Evolutionary conservation across 2,329 filamentous ascomycete species (phyloP).

Genomic region (Alternaria sp.): DNA sequence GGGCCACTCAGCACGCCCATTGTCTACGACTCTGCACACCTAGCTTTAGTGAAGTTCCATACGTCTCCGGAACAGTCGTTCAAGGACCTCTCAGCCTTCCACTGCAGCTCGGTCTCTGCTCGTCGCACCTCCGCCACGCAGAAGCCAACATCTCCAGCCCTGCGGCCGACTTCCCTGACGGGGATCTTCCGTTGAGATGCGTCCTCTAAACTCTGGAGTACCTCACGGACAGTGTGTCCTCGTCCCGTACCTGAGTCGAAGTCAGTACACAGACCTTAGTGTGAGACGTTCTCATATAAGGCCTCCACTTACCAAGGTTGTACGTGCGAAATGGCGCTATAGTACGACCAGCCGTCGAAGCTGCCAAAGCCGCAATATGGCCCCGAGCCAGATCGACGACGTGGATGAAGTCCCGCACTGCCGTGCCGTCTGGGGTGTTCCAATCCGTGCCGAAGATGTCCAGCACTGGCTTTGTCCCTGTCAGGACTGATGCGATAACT

Average conservation of each 20-base stretch:
- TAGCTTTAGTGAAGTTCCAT: constrained; percentile 48
- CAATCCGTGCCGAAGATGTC: constrained; percentile 70
- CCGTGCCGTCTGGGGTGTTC: constrained; percentile 69
- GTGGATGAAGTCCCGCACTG: constrained; percentile 72
- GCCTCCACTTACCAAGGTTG: constrained; percentile 45
- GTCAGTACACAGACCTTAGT: constrained; percentile 15
- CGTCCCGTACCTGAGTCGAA: constrained; percentile 45
- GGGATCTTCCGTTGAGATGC: constrained; percentile 47
- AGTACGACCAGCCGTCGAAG: constrained; percentile 41
- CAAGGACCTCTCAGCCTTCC: constrained; percentile 47
- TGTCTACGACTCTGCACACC: constrained; percentile 20
- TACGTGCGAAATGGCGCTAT: constrained; percentile 47
- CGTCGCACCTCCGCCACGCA: constrained; percentile 50
- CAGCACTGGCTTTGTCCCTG: constrained; percentile 60
- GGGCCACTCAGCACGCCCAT: not conserved
- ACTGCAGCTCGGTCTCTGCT: constrained; percentile 49
- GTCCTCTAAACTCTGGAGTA: constrained; percentile 48
- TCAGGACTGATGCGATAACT: constrained; percentile 67
- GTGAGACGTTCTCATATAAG: not conserved
- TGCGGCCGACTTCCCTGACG: constrained; percentile 44
- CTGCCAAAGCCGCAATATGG: constrained; percentile 65
- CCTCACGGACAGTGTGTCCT: constrained; percentile 53
- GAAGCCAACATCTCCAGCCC: constrained; percentile 52
- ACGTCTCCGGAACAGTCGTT: constrained; percentile 48
- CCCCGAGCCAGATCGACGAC: constrained; percentile 69